Evolutionary conservation across 2,329 filamentous ascomycete genomes (phyloP), one percentile per base, ranked within the genome.

Genomic region (Cladosporium austrohemisphaericum): DNA sequence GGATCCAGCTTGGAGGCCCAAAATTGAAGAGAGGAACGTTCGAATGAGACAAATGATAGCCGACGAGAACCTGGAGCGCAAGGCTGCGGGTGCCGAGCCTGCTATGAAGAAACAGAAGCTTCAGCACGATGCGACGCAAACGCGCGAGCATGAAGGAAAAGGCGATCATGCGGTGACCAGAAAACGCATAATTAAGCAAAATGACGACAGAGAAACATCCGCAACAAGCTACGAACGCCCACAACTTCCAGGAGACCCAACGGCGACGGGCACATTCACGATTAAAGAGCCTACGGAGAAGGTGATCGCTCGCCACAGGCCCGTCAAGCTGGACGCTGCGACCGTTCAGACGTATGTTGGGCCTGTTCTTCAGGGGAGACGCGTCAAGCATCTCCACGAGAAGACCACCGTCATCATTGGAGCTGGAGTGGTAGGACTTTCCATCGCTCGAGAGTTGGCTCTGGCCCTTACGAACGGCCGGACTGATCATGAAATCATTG

Each of bases 391-490:
- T 22, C 20, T 40, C 6, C 26, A 41, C 11, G 28, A 22, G 20
- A 48, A 49, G 36, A 48, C 38, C 4, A 60, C 55, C 3, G 49
- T 60, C 40, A 53, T 61, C 35, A 32, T 63, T 29, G 59, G 59
- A 19, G 58, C 53, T 10, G 60, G 59, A 19, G 49, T 60, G 23
- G 41, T 59, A 10, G 59, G 60, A 13, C 49, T 63, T 5, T 55
- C 51, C 28, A 54, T 58, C n/a, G 59, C 59, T 3, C 50, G 48
- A 16, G 52, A 63, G 52, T 54, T 63, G 10, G 58, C 60, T 3
- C 29, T 44, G 25, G 35, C 49, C 37, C 32, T 49, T 10, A 37
- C 32, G 4, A 16, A 38, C 16, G 43, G 31, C 14, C 41, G 37
- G 3, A 53, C 40, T 28, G 14, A 52, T 2, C 57, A 58, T 26